Conservation (phyloP, 306 rosid genomes). For the Rubus idaeus region DNA sequence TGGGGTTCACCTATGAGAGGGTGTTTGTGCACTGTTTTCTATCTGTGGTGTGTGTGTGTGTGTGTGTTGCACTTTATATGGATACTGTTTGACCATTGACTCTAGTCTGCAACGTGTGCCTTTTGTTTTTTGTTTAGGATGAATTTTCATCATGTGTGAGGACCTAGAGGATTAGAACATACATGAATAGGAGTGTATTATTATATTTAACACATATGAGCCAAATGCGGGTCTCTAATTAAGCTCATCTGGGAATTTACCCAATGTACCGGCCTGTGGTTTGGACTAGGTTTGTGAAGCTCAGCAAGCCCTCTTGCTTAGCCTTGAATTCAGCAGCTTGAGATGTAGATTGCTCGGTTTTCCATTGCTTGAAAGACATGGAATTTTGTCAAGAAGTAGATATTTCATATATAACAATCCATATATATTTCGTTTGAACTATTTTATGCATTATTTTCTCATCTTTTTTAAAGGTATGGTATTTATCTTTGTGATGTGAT, state of each 20-base stretch:
- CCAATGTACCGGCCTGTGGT: not conserved
- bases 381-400: not conserved
- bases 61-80: not conserved
- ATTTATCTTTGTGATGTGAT: not conserved
- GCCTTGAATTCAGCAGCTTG: not conserved
- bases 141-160: not conserved
- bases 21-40: too few relatives aligned
- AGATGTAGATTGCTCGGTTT: not conserved
- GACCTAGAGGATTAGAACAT: conserved; percentile 1
- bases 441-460: not conserved
- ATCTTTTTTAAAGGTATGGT: not conserved
- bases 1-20: too few relatives aligned
- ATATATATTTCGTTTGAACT: not conserved
- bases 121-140: not conserved
- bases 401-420: not conserved
- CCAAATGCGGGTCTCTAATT: not conserved
- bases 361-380: not conserved
- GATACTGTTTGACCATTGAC: not conserved
- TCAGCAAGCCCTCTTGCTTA: not conserved
- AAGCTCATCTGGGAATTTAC: not conserved
- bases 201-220: not conserved
- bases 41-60: too few relatives aligned
- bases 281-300: not conserved
- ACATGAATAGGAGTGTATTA: not conserved
- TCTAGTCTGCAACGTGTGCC: not conserved